A percentile compares a stretch with the other conserved stretches of the same genome.
These are phyloP conservation scores for Chalciporus pseudorubinellus DNA, from an alignment of 768 basidiomycete species.

Conservation along the genomic window DNA sequence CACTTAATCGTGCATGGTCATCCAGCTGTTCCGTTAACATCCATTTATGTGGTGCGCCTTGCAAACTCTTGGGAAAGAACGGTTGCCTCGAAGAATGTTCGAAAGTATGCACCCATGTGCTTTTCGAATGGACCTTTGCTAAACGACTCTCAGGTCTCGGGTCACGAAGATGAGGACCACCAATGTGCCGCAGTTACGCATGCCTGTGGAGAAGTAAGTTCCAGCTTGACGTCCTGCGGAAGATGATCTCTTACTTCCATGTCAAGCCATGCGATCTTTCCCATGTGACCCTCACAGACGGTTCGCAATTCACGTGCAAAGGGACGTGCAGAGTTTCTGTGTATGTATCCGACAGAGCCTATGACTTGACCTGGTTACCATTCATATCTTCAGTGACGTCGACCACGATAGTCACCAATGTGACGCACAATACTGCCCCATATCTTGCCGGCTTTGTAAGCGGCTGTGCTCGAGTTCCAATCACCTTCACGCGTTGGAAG, in stretches of 20 bases:
- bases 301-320: constrained; percentile 37
- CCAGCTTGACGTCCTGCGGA: neutral
- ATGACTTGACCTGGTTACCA: too few relatives aligned
- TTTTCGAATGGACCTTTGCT: neutral
- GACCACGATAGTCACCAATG: constrained; percentile 49
- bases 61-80: constrained; percentile 41
- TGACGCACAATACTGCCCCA: constrained; percentile 49
- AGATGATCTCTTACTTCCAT: neutral
- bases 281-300: constrained; percentile 23
- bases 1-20: neutral
- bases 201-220: constrained; percentile 52
- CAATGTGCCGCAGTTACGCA: constrained; percentile 51
- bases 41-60: constrained; percentile 56
- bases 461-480: constrained; percentile 44
- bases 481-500: constrained; percentile 52
- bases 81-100: constrained; percentile 55
- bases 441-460: constrained; percentile 54
- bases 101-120: constrained; percentile 36
- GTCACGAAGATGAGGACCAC: constrained; percentile 49
- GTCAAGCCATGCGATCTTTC: constrained; percentile 44
- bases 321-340: constrained; percentile 42
- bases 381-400: constrained; percentile 37
- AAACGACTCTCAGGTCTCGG: constrained; percentile 37
- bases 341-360: constrained; percentile 24
- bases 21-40: constrained; percentile 48